A percentile compares a stretch with the other conserved stretches of the same genome.
phyloP scores from a whole-genome alignment of 2,329 filamentous ascomycete genomes.

The Zasmidium angulare region DNA sequence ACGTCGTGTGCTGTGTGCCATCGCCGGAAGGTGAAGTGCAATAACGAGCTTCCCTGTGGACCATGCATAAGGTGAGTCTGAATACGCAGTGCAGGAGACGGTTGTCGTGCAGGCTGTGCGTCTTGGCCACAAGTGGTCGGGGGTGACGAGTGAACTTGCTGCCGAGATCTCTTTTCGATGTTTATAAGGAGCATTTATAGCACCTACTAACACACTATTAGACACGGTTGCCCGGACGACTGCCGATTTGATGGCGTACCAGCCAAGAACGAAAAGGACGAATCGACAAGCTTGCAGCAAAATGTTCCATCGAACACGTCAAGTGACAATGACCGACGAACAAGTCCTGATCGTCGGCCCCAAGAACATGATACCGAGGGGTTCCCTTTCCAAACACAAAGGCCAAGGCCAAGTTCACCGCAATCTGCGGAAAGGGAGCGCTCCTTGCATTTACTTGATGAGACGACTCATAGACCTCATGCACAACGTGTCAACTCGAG shows the following conservation, averaged over 20 bases:
- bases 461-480: neutral
- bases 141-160: neutral
- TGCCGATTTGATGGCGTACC: slow-evolving; percentile 14
- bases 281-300: neutral
- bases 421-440: neutral
- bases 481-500: neutral
- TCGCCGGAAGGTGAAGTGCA: slow-evolving; percentile 14
- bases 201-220: neutral
- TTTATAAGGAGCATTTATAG: too few species aligned
- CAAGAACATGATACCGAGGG: neutral
- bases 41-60: slow-evolving; percentile 13
- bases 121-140: neutral
- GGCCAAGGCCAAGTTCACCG: neutral
- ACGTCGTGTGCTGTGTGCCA: slow-evolving; percentile 16
- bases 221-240: slow-evolving; percentile 11
- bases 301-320: neutral
- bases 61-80: slow-evolving; percentile 10
- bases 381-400: neutral
- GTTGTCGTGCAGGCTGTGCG: neutral
- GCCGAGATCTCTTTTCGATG: too few species aligned
- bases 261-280: neutral
- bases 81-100: neutral
- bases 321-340: neutral
- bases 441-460: neutral
- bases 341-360: neutral